Evolutionary conservation across 257 asterid species (phyloP).

Genomic region (Scutellaria minor): DNA sequence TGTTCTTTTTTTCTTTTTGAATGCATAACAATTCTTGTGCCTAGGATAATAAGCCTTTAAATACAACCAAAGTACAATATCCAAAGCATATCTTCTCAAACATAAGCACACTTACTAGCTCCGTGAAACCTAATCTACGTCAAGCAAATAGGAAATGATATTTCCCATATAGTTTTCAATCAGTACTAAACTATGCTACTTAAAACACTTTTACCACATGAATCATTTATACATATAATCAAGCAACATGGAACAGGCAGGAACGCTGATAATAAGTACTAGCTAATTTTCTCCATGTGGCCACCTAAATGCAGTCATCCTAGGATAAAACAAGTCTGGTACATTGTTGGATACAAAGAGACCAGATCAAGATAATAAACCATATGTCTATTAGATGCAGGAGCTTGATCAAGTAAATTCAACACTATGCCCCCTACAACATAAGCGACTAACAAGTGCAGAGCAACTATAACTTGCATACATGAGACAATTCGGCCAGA

Average conservation of each 20-base stretch:
- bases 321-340: not conserved
- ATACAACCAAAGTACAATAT: conserved; percentile 5
- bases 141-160: conserved; percentile 4
- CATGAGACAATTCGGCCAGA: not conserved
- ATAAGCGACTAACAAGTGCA: not conserved
- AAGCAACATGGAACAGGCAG: conserved; percentile 14
- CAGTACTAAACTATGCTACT: not conserved
- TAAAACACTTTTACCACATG: conserved; percentile 9
- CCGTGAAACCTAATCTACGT: not conserved
- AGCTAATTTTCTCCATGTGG: not conserved
- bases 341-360: not conserved
- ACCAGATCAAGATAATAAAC: conserved; percentile 12
- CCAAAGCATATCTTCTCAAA: not conserved
- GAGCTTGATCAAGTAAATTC: not conserved
- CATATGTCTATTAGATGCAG: not conserved
- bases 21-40: not conserved
- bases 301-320: not conserved
- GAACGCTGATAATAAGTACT: not conserved
- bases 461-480: conserved; percentile 13
- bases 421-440: not conserved
- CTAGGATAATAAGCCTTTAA: not conserved
- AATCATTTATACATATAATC: conserved; percentile 21
- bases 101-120: conserved; percentile 8
- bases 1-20: not conserved
- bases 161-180: not conserved